Evolutionary conservation across 768 basidiomycete species (phyloP).

Genomic region (Leccinum rimulosum): DNA sequence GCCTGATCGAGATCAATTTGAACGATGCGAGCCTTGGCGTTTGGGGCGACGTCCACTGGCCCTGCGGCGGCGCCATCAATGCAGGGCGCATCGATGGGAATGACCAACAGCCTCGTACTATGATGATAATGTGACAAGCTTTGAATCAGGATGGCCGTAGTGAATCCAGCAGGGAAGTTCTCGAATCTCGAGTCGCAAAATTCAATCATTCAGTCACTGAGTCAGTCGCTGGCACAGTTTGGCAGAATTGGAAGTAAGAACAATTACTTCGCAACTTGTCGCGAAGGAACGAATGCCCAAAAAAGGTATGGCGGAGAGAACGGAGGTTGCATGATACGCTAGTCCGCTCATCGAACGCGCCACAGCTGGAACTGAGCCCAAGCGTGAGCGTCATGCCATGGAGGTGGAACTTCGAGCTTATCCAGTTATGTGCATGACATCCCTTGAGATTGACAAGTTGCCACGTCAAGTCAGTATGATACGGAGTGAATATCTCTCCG

Average conservation of each 20-base stretch:
- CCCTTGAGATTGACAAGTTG: neutral
- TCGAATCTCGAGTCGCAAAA: neutral
- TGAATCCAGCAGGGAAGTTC: neutral
- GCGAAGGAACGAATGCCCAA: neutral
- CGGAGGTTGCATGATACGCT: neutral
- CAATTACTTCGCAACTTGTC: neutral
- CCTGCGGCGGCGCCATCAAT: neutral
- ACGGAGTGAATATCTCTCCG: neutral
- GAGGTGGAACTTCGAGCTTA: neutral
- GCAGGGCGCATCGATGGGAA: neutral
- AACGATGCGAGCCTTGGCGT: constrained; percentile 5
- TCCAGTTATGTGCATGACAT: neutral
- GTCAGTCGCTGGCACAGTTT: neutral
- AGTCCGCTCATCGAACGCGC: neutral
- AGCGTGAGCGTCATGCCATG: neutral
- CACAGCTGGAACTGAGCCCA: neutral
- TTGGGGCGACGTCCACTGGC: neutral
- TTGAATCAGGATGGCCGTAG: neutral
- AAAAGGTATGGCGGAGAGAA: constrained; percentile 1
- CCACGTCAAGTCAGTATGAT: constrained; percentile 5
- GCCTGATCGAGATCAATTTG: constrained; percentile 4
- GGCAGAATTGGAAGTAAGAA: neutral
- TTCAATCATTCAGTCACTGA: neutral
- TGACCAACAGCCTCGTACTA: neutral
- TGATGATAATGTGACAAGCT: neutral